Evolutionary conservation across 1,284 basidiomycete genomes (phyloP).

Genomic region (Ganoderma resinaceum): DNA sequence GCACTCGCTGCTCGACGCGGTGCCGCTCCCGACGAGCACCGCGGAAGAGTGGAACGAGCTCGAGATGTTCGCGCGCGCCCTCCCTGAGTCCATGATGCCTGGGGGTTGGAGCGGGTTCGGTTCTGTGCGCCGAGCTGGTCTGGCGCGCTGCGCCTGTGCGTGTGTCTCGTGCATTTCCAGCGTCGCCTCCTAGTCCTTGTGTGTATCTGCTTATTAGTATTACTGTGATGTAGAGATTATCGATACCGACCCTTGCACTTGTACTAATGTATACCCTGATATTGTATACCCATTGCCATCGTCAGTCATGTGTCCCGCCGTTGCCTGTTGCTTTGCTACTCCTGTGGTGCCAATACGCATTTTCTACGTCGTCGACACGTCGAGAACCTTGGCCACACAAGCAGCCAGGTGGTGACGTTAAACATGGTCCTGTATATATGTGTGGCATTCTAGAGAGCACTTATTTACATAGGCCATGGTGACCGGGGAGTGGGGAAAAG

Average conservation of each 20-base stretch:
- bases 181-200: too few relatives aligned
- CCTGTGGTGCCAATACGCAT: too few relatives aligned
- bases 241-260: neutral
- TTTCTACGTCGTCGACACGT: too few relatives aligned
- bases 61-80: neutral
- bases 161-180: too few relatives aligned
- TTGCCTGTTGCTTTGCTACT: neutral
- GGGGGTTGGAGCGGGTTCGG: neutral
- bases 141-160: neutral
- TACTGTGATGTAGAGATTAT: neutral
- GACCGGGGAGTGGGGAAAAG: too few relatives aligned
- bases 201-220: neutral
- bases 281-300: neutral
- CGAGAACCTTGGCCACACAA: too few relatives aligned
- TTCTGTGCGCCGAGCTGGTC: neutral
- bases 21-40: conserved; percentile 1
- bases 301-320: neutral
- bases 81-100: neutral
- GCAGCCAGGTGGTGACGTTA: too few relatives aligned
- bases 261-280: neutral
- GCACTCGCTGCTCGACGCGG: neutral
- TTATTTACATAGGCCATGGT: too few relatives aligned
- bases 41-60: conserved; percentile 7
- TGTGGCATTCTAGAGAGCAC: too few relatives aligned
- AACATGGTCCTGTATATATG: too few relatives aligned